These are phyloP conservation scores for Sungouiozyma intestinalis DNA, from an alignment of 805 yeast genomes.

Conservation along the genomic window DNA sequence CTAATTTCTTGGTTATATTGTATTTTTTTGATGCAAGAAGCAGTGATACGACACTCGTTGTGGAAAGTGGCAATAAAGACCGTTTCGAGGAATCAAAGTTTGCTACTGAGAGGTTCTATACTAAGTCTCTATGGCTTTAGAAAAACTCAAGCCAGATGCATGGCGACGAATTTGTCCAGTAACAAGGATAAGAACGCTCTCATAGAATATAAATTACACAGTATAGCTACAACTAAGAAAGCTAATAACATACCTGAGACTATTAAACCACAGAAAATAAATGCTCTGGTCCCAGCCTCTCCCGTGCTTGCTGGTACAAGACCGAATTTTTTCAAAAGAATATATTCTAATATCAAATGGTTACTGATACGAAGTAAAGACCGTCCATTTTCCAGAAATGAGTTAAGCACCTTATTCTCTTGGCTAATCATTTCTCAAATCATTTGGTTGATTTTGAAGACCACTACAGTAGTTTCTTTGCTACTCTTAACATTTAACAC, in stretches of 20 bases:
- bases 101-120: not conserved
- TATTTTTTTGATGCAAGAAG: not conserved
- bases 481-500: conserved; percentile 67
- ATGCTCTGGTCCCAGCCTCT: not conserved
- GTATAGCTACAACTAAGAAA: too few species aligned
- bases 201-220: too few species aligned
- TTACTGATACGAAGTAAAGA: conserved; percentile 52
- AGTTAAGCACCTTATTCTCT: conserved; percentile 74
- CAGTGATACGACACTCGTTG: not conserved
- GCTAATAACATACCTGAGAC: too few species aligned
- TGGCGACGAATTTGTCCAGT: not conserved
- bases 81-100: not conserved
- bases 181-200: not conserved
- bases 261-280: not conserved
- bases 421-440: conserved; percentile 87
- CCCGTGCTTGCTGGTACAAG: not conserved
- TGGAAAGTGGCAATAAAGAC: not conserved
- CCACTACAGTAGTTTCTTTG: conserved; percentile 84
- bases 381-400: conserved; percentile 83
- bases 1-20: not conserved
- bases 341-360: conserved; percentile 62
- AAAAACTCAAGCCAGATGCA: not conserved
- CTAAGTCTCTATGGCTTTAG: not conserved
- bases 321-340: conserved; percentile 24
- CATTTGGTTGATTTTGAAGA: conserved; percentile 65